Evolutionary conservation across 2,329 filamentous ascomycete species (phyloP), one percentile per base, ranked within the genome.

Genomic region (Coniochaeta sp.): DNA sequence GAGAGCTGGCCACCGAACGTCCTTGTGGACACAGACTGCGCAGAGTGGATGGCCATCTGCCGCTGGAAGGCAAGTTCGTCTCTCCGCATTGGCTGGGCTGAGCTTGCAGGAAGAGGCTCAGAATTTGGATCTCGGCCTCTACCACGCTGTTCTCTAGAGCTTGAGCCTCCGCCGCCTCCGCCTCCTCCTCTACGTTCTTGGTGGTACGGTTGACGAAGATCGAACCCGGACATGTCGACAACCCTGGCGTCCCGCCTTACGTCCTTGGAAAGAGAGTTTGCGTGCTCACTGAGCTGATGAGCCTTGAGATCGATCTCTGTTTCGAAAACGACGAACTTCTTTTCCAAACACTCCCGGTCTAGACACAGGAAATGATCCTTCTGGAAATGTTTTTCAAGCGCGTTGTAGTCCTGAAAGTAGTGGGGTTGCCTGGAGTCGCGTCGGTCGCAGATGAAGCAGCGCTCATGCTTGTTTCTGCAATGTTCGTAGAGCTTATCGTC

Each of bases 261-360:
- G 65, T 93, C 89, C 69, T 96, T 97, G 9, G 91, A 91, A 26
- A 96, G 73, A 0, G 88, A 85, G 66, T 87, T 86, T 0, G 88
- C 91, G 70, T 99, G 95, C 59, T 88, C 84, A 66, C 89, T 88
- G 10, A 99, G 76, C 71, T 96, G 91, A 74, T 99, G 95, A 3
- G 89, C 95, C 72, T 98, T 96, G 55, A 99, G 77, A 69, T 99
- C 95, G 80, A 99, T 87, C 69, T 97, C 91, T 0, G 92, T 93
- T 59, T 91, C 91, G 67, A 99, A 99, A 0, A 98, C 95, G 32
- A 98, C 89, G 71, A 98, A 97, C 72, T 97, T 98, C 83, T 96
- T 96, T 67, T 98, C 95, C 69, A 95, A 72, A 69, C 95, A 99
- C 70, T 96, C 93, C 59, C 83, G 81, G 67, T 99, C 92, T 7